Conservation (phyloP, 495 filamentous ascomycete genomes). For the Penicillium riverlandense region DNA sequence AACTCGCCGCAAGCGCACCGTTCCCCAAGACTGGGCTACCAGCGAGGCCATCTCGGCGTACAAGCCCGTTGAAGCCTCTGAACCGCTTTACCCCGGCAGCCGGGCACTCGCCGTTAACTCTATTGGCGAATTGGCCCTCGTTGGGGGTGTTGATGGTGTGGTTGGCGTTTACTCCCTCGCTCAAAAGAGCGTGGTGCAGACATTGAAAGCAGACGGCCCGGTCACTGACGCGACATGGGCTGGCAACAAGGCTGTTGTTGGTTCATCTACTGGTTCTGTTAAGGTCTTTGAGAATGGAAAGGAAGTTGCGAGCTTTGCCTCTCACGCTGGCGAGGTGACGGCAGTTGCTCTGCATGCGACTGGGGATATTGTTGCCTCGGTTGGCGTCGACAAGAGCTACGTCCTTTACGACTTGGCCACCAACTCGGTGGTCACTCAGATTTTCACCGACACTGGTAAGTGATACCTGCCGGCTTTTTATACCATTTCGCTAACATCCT, state of each 20-base stretch:
- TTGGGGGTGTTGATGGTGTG: constrained; percentile 71
- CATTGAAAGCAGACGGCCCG: constrained; percentile 57
- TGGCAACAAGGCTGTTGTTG: constrained; percentile 61
- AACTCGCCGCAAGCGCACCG: constrained; percentile 75
- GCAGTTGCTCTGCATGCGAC: constrained; percentile 77
- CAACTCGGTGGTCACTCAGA: constrained; percentile 59
- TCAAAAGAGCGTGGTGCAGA: constrained; percentile 59
- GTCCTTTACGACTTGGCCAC: constrained; percentile 77
- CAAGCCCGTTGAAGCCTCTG: constrained; percentile 50
- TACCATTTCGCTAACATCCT: neutral
- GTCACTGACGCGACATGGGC: constrained; percentile 79
- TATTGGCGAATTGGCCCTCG: constrained; percentile 60
- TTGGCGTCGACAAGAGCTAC: constrained; percentile 89
- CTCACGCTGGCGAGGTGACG: constrained; percentile 75
- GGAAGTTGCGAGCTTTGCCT: constrained; percentile 56
- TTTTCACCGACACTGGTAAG: constrained; percentile 79
- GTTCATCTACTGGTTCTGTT: constrained; percentile 68
- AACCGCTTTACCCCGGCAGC: constrained; percentile 56
- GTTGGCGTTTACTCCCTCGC: constrained; percentile 74
- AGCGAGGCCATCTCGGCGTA: constrained; percentile 64
- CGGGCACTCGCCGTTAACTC: constrained; percentile 60
- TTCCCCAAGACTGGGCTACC: constrained; percentile 81
- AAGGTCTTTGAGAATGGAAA: constrained; percentile 67
- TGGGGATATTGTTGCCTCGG: constrained; percentile 76
- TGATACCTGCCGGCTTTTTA: constrained; percentile 2